A percentile compares a stretch with the other conserved stretches of the same genome.
phyloP scores from a whole-genome alignment of 2,329 filamentous ascomycete species.

The Macrophomina tecta region DNA sequence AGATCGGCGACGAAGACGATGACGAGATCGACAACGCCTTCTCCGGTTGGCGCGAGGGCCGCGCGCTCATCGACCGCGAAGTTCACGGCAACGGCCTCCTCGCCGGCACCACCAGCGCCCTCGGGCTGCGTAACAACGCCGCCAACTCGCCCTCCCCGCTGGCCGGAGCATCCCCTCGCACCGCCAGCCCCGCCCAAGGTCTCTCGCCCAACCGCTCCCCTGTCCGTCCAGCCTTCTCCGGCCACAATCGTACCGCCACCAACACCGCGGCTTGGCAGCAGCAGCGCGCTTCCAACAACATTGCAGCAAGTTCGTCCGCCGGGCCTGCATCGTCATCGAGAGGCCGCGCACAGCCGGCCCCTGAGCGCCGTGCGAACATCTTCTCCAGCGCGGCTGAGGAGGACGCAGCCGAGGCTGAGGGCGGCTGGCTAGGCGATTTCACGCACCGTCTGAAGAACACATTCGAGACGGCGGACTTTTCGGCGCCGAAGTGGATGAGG shows the following conservation, averaged over 20 bases:
- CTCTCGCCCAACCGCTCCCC: slow-evolving; percentile 32
- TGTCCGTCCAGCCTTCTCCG: neutral
- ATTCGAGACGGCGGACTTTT: slow-evolving; percentile 70
- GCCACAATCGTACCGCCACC: slow-evolving; percentile 7
- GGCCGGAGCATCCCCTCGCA: slow-evolving; percentile 17
- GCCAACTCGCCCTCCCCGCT: slow-evolving; percentile 4
- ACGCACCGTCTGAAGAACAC: slow-evolving; percentile 90
- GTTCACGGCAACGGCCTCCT: slow-evolving; percentile 53
- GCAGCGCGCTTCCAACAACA: slow-evolving; percentile 32
- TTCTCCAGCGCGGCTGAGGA: slow-evolving; percentile 43
- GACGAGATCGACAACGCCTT: slow-evolving; percentile 67
- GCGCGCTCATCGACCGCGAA: slow-evolving; percentile 88
- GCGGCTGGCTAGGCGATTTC: slow-evolving; percentile 83
- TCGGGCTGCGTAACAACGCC: slow-evolving; percentile 31
- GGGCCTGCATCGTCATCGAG: slow-evolving; percentile 11
- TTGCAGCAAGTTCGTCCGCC: slow-evolving; percentile 32
- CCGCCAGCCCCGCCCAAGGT: slow-evolving; percentile 4
- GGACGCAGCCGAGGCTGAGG: slow-evolving; percentile 70
- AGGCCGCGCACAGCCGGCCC: neutral
- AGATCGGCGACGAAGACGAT: slow-evolving; percentile 58
- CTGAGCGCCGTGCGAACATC: slow-evolving; percentile 28
- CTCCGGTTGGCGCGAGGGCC: slow-evolving; percentile 90
- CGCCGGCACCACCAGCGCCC: slow-evolving; percentile 27
- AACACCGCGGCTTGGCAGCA: slow-evolving; percentile 12
- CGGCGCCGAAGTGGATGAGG: slow-evolving; percentile 81